Conservation (phyloP, 345 rosid species). For the Hypericum androsaemum region DNA sequence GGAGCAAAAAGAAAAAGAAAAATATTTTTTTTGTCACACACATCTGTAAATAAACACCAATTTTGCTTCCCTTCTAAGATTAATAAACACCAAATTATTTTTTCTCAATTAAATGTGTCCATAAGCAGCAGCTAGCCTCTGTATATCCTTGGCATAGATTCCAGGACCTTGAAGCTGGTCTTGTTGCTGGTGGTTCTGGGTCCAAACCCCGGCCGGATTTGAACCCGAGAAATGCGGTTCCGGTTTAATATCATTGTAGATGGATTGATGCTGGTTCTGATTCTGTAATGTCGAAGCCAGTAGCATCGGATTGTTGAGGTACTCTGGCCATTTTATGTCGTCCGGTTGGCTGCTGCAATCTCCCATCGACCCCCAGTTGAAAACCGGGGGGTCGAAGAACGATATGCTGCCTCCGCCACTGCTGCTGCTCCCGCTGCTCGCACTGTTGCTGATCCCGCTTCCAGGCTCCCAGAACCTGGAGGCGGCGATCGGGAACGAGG, state of each 20-base stretch:
- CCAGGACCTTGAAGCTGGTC: not conserved
- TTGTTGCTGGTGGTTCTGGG: constrained; percentile 4
- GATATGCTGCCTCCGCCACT: constrained; percentile 34
- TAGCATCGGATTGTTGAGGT: constrained; percentile 34
- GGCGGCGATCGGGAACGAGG: constrained; percentile 22
- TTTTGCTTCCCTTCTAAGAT: too few species aligned
- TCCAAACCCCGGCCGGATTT: constrained; percentile 23
- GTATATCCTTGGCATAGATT: not conserved
- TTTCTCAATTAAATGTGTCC: not conserved
- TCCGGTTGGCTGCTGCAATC: constrained; percentile 35
- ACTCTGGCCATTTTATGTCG: constrained; percentile 40
- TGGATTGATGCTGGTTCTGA: constrained; percentile 38
- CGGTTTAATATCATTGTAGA: constrained; percentile 55
- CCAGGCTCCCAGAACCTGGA: constrained; percentile 36
- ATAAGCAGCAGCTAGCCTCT: constrained; percentile 6
- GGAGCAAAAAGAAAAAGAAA: too few species aligned
- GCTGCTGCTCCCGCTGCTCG: constrained; percentile 19
- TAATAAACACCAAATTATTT: too few species aligned
- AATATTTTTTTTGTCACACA: too few species aligned
- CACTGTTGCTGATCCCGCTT: not conserved
- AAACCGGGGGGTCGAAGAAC: constrained; percentile 39
- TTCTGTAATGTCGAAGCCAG: constrained; percentile 50
- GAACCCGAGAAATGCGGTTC: constrained; percentile 45
- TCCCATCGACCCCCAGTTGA: constrained; percentile 42
- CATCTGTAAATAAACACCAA: too few species aligned